These are phyloP conservation scores for Diaporthe humulicola DNA, from an alignment of 2,329 filamentous ascomycete genomes.

Conservation along the genomic window DNA sequence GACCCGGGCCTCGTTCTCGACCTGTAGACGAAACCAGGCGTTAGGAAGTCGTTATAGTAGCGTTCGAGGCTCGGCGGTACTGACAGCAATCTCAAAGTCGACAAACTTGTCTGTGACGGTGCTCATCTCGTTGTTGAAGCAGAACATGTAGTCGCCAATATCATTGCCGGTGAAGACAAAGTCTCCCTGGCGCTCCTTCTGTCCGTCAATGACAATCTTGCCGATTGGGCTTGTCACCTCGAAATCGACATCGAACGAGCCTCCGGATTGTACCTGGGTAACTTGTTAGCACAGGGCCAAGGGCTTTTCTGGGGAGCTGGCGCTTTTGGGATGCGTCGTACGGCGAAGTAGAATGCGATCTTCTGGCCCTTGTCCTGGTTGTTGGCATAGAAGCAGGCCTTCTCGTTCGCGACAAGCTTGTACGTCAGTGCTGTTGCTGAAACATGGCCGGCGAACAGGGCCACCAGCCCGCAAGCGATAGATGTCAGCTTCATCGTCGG, in stretches of 20 bases:
- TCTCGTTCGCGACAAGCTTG: conserved; percentile 90
- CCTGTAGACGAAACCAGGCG: conserved; percentile 61
- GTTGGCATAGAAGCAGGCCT: conserved; percentile 92
- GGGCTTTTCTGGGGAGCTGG: neutral
- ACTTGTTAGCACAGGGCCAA: neutral
- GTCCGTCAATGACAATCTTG: conserved; percentile 85
- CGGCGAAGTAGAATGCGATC: conserved; percentile 98
- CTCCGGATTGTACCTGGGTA: conserved; percentile 92
- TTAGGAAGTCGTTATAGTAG: conserved; percentile 16
- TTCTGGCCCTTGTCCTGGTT: conserved; percentile 86
- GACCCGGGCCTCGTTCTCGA: conserved; percentile 90
- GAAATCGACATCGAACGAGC: conserved; percentile 98
- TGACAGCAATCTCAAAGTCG: conserved; percentile 95
- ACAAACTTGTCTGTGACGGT: conserved; percentile 98
- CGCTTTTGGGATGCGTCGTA: conserved; percentile 60
- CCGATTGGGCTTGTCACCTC: conserved; percentile 84
- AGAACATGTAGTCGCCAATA: conserved; percentile 92
- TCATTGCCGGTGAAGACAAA: conserved; percentile 97
- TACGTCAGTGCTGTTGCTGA: conserved; percentile 95
- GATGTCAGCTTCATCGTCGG: conserved; percentile 75
- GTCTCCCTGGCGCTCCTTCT: conserved; percentile 95
- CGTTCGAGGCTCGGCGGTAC: conserved; percentile 48
- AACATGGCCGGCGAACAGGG: conserved; percentile 77
- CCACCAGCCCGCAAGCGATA: conserved; percentile 76
- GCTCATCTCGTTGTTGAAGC: conserved; percentile 98